Percentiles rank a stretch among this genome's conserved stretches.
Conservation (phyloP, 352 stramenopile genomes). For the Pythium rishiriense region DNA sequence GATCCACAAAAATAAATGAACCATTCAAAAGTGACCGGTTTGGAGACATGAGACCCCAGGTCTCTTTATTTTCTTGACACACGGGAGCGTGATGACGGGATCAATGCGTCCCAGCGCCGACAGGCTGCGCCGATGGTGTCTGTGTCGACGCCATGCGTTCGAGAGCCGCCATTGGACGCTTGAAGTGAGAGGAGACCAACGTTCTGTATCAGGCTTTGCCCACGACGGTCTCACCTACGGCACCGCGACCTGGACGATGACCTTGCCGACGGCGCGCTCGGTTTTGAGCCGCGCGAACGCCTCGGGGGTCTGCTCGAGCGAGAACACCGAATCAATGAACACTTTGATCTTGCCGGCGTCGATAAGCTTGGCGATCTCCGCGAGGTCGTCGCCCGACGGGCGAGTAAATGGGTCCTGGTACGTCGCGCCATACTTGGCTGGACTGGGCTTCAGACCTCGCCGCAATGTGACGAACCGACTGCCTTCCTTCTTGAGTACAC, state of each 20-base stretch:
- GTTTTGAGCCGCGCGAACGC: neutral
- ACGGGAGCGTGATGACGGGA: too few species aligned
- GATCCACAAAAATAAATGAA: neutral
- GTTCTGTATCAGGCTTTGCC: too few species aligned
- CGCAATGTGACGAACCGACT: constrained; percentile 8
- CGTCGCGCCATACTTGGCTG: neutral
- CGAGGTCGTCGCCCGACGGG: neutral
- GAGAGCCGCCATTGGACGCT: too few species aligned
- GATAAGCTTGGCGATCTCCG: neutral
- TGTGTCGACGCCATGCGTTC: too few species aligned
- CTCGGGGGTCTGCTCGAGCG: neutral
- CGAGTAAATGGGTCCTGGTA: neutral
- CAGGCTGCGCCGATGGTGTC: too few species aligned
- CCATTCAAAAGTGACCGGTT: neutral
- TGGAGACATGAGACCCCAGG: too few species aligned
- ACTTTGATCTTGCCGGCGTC: neutral
- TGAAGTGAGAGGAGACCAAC: too few species aligned
- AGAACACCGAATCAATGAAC: neutral
- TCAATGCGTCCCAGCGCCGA: too few species aligned
- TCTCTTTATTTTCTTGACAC: too few species aligned
- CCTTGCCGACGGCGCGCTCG: neutral
- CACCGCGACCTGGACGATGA: neutral
- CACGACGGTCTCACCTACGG: too few species aligned
- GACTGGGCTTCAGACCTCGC: neutral
- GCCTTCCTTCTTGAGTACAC: constrained; percentile 16